These are phyloP conservation scores for Trametes cingulata DNA, from an alignment of 768 basidiomycete genomes.

Conservation along the genomic window DNA sequence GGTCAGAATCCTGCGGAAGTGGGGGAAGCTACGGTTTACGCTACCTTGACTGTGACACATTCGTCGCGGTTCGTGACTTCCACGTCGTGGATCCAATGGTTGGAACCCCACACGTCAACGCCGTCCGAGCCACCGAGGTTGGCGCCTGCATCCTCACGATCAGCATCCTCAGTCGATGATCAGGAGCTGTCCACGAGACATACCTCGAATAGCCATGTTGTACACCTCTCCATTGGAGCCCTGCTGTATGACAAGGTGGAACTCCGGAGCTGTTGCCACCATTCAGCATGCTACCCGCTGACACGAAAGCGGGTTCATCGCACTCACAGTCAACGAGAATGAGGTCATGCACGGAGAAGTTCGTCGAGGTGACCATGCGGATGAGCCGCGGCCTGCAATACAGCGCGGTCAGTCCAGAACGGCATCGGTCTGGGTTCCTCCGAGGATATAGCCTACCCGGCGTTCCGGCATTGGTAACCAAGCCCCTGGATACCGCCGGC, in stretches of 20 bases:
- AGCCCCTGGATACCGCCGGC: constrained; percentile 33
- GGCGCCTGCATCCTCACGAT: background rate
- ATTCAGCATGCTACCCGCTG: no score
- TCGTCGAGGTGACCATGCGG: constrained; percentile 30
- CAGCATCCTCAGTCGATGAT: background rate
- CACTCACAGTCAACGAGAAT: constrained; percentile 34
- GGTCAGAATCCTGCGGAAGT: background rate
- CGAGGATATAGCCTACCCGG: constrained; percentile 25
- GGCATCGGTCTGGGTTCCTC: background rate
- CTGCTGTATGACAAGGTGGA: constrained; percentile 32
- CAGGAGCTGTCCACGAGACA: background rate
- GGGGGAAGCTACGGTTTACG: background rate
- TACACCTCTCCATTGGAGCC: constrained; percentile 34
- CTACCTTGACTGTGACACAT: constrained; percentile 35
- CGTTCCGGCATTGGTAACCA: constrained; percentile 33
- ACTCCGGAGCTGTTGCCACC: constrained; percentile 35
- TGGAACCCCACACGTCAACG: constrained; percentile 33
- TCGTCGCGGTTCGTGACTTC: constrained; percentile 36
- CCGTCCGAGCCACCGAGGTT: constrained; percentile 35
- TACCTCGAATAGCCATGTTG: constrained; percentile 34
- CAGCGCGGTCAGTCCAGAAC: background rate
- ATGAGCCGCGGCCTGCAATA: constrained; percentile 30
- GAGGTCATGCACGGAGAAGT: constrained; percentile 35
- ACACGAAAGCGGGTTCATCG: background rate
- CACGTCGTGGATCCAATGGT: constrained; percentile 36